These are phyloP conservation scores for Colletotrichum australisinense DNA, from an alignment of 2,329 filamentous ascomycete genomes.

Conservation along the genomic window DNA sequence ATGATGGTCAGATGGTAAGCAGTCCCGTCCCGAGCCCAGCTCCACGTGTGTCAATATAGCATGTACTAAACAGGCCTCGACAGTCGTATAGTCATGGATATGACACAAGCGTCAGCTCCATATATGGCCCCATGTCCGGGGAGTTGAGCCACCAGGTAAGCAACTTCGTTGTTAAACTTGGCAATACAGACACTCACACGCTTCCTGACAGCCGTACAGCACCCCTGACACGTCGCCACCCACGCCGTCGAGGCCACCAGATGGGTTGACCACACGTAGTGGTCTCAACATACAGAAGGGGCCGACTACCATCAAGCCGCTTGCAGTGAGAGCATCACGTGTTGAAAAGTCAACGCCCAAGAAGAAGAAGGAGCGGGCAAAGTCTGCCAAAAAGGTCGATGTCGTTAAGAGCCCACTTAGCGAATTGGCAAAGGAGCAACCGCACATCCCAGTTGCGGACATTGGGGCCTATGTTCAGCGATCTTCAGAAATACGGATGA, in stretches of 20 bases:
- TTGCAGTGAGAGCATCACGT: conserved; percentile 44
- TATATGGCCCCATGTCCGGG: conserved; percentile 32
- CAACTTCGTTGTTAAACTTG: neutral
- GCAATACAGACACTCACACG: conserved; percentile 11
- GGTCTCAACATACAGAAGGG: conserved; percentile 46
- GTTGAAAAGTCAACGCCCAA: conserved; percentile 49
- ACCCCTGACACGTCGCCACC: conserved; percentile 65
- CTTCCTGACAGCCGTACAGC: conserved; percentile 52
- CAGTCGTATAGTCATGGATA: conserved; percentile 28
- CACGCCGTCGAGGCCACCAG: conserved; percentile 51
- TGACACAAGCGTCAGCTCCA: conserved; percentile 19
- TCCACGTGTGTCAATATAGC: neutral
- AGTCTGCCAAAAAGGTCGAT: conserved; percentile 57
- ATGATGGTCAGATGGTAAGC: conserved; percentile 34
- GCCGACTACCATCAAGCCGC: conserved; percentile 38
- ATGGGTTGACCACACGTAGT: conserved; percentile 52
- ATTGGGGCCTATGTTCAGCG: conserved; percentile 86
- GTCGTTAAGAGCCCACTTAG: conserved; percentile 77
- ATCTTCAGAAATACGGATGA: conserved; percentile 70
- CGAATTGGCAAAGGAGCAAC: conserved; percentile 72
- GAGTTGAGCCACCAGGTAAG: conserved; percentile 35
- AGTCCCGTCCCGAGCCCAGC: too few relatives aligned
- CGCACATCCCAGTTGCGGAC: conserved; percentile 74
- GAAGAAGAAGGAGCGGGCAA: conserved; percentile 53
- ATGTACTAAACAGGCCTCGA: neutral